These are phyloP conservation scores for Pseudogymnoascus sp. DNA, from an alignment of 2,329 filamentous ascomycete genomes.

Conservation along the genomic window DNA sequence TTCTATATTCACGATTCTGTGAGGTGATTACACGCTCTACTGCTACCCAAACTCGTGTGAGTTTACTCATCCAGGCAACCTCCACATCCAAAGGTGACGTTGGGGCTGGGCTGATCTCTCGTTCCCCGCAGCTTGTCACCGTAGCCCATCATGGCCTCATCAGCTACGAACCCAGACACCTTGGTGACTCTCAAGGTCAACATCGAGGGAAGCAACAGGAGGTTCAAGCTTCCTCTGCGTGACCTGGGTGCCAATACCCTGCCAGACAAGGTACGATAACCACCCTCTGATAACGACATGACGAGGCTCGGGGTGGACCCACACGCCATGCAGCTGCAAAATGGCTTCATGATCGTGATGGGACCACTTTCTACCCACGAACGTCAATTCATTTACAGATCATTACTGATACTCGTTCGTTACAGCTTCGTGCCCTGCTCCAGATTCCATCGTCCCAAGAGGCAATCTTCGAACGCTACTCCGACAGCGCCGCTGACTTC, in stretches of 20 bases:
- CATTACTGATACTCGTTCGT: slow-evolving; percentile 19
- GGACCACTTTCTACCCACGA: not conserved
- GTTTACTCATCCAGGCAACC: not conserved
- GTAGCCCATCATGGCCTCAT: slow-evolving; percentile 23
- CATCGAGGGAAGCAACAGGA: slow-evolving; percentile 65
- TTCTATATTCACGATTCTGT: slow-evolving; percentile 2
- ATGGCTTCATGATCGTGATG: slow-evolving; percentile 26
- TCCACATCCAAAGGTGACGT: not conserved
- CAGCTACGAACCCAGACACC: slow-evolving; percentile 48
- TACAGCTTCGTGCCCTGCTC: slow-evolving; percentile 62
- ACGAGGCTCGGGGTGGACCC: not conserved
- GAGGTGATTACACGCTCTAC: not conserved
- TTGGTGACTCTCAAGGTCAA: slow-evolving; percentile 72
- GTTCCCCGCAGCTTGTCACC: slow-evolving; percentile 3
- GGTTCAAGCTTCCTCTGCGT: slow-evolving; percentile 81
- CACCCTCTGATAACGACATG: not conserved
- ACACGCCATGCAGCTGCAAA: slow-evolving; percentile 3
- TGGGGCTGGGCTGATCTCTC: slow-evolving; percentile 5
- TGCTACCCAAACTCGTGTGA: not conserved
- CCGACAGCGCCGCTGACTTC: slow-evolving; percentile 79
- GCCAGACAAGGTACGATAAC: slow-evolving; percentile 66
- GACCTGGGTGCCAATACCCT: slow-evolving; percentile 69
- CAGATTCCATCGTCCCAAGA: slow-evolving; percentile 52
- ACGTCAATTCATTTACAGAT: not conserved
- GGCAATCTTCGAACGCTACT: slow-evolving; percentile 81